Base-by-base conservation (phyloP, 345 rosid genomes). In the Salix dunnii region DNA sequence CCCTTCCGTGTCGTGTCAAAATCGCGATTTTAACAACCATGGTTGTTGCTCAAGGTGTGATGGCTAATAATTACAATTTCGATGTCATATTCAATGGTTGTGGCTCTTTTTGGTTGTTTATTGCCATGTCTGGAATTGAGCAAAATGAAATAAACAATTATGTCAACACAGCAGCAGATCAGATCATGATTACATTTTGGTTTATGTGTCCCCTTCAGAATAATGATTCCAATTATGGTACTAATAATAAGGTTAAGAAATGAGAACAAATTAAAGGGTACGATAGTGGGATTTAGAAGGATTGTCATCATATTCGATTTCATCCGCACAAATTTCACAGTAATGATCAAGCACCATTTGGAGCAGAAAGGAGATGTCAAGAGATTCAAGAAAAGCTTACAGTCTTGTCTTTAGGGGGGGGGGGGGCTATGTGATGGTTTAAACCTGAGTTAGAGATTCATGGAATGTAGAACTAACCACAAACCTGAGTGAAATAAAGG, bases 171-270 rank as follows among this genome's bases (percentile, higher is more conserved):
- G 69, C 81, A 83, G 78, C 79, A 78, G 78, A 67, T 68, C 71
- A 70, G 71, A 82, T 21, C 35, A 89, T 88, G 86, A 92, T 89
- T 85, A 67, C 84, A 18, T 84, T 84, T 85, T 88, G 91, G 92
- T 90, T 89, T 86, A 84, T 77, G 74, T 87, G 89, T 89, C 88
- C 78, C 86, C 91, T 86, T 90, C 91, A 68, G 64, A 79, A 82
- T 84, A 76, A 80, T 85, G 79, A 87, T 89, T 62, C 85, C 81
- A 87, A 88, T 88, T 85, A 86, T 91, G 72, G 73, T 76, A 73
- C 78, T 85, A 80, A 84, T 85, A 82, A 83, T 82, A 79, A 78
- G 90, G 78, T 69, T 80, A 84, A 72, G 76, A 86, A 79, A 83
- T 68, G 46, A 68, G 80, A 82, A 79, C 87, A 82, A 81, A 82